Conservation (phyloP, 108 stramenopile species). For the Cyclotella cryptica region DNA sequence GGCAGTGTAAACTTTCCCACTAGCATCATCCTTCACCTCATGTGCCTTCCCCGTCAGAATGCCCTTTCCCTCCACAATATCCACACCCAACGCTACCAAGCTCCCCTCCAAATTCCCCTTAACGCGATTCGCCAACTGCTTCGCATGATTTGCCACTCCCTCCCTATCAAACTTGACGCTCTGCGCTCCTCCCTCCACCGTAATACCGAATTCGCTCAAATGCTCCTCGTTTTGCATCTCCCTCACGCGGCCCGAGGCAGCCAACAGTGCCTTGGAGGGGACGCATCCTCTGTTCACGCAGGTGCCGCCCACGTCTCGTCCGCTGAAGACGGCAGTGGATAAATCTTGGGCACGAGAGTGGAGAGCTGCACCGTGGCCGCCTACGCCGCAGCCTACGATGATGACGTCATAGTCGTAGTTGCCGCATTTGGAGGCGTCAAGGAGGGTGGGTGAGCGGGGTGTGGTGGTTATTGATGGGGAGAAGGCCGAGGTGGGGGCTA, state of each 20-base stretch:
- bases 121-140: conserved; percentile 93
- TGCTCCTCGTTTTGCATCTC: conserved; percentile 90
- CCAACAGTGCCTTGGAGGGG: conserved; percentile 97
- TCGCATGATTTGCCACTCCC: conserved; percentile 94
- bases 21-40: conserved; percentile 85
- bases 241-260: conserved; percentile 94
- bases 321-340: conserved; percentile 94
- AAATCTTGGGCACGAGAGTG: conserved; percentile 93
- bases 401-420: conserved; percentile 88
- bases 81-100: conserved; percentile 86
- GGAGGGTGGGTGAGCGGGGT: conserved; percentile 14
- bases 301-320: conserved; percentile 95
- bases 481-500: conserved; percentile 25
- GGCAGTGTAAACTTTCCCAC: conserved; percentile 90
- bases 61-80: conserved; percentile 89
- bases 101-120: conserved; percentile 94
- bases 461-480: conserved; percentile 9
- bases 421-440: conserved; percentile 53
- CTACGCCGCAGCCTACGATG: conserved; percentile 97
- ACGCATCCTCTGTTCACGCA: conserved; percentile 99
- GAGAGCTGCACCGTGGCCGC: conserved; percentile 99
- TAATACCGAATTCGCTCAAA: conserved; percentile 87
- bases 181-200: conserved; percentile 67
- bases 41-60: conserved; percentile 83
- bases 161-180: conserved; percentile 82